A percentile compares a stretch with the other conserved stretches of the same genome.
Conservation (phyloP, 768 basidiomycete genomes). For the Paxillus rubicundulus region DNA sequence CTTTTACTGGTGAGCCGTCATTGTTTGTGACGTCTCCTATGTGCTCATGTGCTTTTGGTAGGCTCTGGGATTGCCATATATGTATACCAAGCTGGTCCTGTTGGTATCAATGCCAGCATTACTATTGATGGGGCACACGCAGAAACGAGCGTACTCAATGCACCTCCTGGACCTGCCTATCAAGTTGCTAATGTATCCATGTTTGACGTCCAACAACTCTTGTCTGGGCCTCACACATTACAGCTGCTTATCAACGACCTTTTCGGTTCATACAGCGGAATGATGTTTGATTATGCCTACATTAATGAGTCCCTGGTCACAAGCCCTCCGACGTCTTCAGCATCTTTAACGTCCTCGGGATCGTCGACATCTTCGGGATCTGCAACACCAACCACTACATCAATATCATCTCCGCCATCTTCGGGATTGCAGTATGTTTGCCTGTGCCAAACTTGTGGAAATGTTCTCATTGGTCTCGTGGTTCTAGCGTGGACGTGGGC, state of each 20-base stretch:
- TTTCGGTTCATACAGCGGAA: slow-evolving; percentile 19
- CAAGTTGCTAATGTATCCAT: slow-evolving; percentile 22
- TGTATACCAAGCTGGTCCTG: slow-evolving; percentile 23
- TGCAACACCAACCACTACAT: not conserved
- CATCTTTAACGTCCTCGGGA: not conserved
- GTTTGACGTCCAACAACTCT: slow-evolving; percentile 22
- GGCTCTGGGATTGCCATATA: slow-evolving; percentile 24
- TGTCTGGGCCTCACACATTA: slow-evolving; percentile 13
- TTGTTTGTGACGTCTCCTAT: not conserved
- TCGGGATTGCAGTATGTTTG: slow-evolving; percentile 12
- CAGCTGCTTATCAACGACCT: slow-evolving; percentile 17
- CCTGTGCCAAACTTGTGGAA: not conserved
- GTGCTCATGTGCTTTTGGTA: slow-evolving; percentile 2
- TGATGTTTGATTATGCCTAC: slow-evolving; percentile 27
- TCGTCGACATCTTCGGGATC: not conserved
- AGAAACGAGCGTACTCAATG: slow-evolving; percentile 15
- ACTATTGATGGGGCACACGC: slow-evolving; percentile 10
- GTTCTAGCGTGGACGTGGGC: slow-evolving; percentile 2
- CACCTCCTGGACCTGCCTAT: slow-evolving; percentile 18
- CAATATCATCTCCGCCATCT: not conserved
- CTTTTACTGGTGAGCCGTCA: slow-evolving; percentile 21
- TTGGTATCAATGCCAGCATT: slow-evolving; percentile 24
- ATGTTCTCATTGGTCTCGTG: not conserved
- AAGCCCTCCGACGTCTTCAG: not conserved
- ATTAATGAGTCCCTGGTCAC: slow-evolving; percentile 18